Evolutionary conservation across 2,329 filamentous ascomycete genomes (phyloP).

Genomic region (Colletotrichum sansevieriae): DNA sequence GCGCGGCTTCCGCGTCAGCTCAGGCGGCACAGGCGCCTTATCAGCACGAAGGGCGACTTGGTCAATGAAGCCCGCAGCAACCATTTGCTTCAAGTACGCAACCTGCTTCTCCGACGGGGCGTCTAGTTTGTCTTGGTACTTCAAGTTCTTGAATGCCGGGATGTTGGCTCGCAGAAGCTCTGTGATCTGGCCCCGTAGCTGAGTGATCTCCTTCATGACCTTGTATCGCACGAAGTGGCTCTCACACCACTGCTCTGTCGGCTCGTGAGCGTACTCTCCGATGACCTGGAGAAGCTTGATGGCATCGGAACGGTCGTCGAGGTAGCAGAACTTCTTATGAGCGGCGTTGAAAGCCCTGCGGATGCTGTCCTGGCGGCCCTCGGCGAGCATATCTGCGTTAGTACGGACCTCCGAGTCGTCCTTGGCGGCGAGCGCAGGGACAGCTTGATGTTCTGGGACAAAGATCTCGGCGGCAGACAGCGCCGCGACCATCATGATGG

Average conservation of each 20-base stretch:
- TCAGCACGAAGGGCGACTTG: slow-evolving; percentile 94
- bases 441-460: slow-evolving; percentile 82
- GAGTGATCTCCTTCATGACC: slow-evolving; percentile 85
- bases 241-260: slow-evolving; percentile 80
- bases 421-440: slow-evolving; percentile 67
- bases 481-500: slow-evolving; percentile 88
- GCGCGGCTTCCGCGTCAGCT: slow-evolving; percentile 76
- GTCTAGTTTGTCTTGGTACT: slow-evolving; percentile 68
- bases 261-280: slow-evolving; percentile 85
- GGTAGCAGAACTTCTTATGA: slow-evolving; percentile 81
- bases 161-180: slow-evolving; percentile 83
- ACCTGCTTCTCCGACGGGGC: slow-evolving; percentile 76
- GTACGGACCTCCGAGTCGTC: slow-evolving; percentile 66
- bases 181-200: slow-evolving; percentile 86
- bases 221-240: slow-evolving; percentile 89
- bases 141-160: slow-evolving; percentile 70
- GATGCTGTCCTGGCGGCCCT: slow-evolving; percentile 76
- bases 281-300: slow-evolving; percentile 92
- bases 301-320: slow-evolving; percentile 87
- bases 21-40: slow-evolving; percentile 79
- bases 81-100: slow-evolving; percentile 88
- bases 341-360: slow-evolving; percentile 75
- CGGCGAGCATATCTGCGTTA: slow-evolving; percentile 77
- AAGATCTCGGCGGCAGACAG: slow-evolving; percentile 92
- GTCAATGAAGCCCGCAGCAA: slow-evolving; percentile 92